Evolutionary conservation across 2,329 filamentous ascomycete genomes (phyloP), one percentile per base, ranked within the genome.

Genomic region (Penicillium verrucosum): DNA sequence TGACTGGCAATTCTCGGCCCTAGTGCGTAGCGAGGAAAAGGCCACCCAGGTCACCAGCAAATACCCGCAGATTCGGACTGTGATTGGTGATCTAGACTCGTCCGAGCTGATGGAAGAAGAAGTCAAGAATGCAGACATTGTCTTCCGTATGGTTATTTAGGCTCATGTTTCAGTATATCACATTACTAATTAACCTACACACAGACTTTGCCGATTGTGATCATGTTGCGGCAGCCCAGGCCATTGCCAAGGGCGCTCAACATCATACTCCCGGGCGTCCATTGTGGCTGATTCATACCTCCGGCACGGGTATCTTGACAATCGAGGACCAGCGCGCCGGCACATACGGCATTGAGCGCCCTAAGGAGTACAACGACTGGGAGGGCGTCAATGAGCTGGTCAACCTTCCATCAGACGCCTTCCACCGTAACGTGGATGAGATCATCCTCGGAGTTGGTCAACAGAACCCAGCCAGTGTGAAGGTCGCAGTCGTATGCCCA

Each of bases 281-380:
- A 12, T 60, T 73, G 5, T 79, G 73, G 67, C 56, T 72, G 30
- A 79, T 80, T 32, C 77, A 80, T 59, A 78, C 75, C 5, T 78
- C 75, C 0, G 77, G 77, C 18, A 77, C 76, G 7, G 71, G 74
- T 34, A 75, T 79, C 37, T 60, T 80, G 40, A 72, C 74, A 0
- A 66, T 70, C 14, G 74, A 79, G 57, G 78, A 78, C 60, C 68
- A 73, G 40, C 70, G 73, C 14, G 68, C 70, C 23, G 65, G 66
- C 21, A 70, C 68, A 9, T 77, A 70, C 49, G 78, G 78, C 6
- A 70, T 76, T 37, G 65, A 73, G 43, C 73, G 77, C 5, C 61
- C 69, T 10, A 79, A 80, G 60, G 68, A 77, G 46, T 79, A 74
- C 64, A 72, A 80, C 53, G 78, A 81, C 64, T 76, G 76, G 72